Evolutionary conservation across 139 green algal genomes (phyloP).

Genomic region (Medakamo hakoo): DNA sequence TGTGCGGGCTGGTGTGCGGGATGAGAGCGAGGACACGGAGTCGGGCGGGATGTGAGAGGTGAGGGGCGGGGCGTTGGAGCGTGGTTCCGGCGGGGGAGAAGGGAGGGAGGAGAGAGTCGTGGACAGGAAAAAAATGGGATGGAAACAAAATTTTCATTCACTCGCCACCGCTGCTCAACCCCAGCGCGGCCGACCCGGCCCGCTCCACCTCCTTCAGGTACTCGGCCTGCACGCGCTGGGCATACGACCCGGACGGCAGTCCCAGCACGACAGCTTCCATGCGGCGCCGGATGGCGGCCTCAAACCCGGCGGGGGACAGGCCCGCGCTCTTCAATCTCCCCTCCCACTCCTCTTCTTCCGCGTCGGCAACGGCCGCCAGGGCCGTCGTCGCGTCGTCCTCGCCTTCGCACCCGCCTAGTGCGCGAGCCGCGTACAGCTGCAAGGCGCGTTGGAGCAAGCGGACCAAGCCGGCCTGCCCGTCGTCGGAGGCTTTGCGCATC

Average conservation of each 20-base stretch:
- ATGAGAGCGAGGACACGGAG: no score
- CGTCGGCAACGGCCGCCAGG: slow-evolving; percentile 27
- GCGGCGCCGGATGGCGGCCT: slow-evolving; percentile 49
- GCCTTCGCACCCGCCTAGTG: no score
- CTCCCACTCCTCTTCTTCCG: slow-evolving; percentile 46
- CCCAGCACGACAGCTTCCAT: slow-evolving; percentile 74
- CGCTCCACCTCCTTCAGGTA: slow-evolving; percentile 2
- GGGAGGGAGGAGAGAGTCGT: not conserved
- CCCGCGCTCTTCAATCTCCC: slow-evolving; percentile 10
- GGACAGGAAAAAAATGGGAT: no score
- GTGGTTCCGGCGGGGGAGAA: no score
- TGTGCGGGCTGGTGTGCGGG: not conserved
- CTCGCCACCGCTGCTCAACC: not conserved
- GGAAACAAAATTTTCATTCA: not conserved
- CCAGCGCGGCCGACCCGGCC: not conserved
- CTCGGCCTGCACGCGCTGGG: slow-evolving; percentile 52
- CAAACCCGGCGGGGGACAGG: slow-evolving; percentile 29
- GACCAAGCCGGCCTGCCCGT: slow-evolving; percentile 48
- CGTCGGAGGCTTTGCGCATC: slow-evolving; percentile 70
- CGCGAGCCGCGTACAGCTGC: slow-evolving; percentile 67
- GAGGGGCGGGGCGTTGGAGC: no score
- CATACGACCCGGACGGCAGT: slow-evolving; percentile 57
- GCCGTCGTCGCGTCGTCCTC: slow-evolving; percentile 12
- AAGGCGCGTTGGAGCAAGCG: slow-evolving; percentile 68
- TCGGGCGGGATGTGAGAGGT: no score